phyloP scores from a whole-genome alignment of 768 basidiomycete species.

The Piloderma croceum region DNA sequence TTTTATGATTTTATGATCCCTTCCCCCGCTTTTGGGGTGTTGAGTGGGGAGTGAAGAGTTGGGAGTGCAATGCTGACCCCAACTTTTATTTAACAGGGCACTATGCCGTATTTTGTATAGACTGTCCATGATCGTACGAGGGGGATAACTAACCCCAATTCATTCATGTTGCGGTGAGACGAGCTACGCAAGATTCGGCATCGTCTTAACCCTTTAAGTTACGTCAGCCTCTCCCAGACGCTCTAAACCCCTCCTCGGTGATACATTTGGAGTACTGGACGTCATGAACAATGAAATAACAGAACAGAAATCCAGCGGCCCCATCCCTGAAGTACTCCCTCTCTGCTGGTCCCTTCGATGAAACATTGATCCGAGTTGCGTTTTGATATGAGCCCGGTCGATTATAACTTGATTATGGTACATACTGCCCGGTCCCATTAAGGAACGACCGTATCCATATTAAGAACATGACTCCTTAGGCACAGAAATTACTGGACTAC shows the following conservation, averaged over 20 bases:
- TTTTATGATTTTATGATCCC: not conserved
- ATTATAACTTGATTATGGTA: no score
- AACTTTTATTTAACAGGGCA: constrained; percentile 30
- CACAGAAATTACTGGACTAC: not conserved
- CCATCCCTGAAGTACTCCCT: no score
- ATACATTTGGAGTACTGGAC: not conserved
- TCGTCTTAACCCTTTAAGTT: not conserved
- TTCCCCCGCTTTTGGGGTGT: not conserved
- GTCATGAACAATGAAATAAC: not conserved
- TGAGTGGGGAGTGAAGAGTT: no score
- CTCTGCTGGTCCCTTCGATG: no score
- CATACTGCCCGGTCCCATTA: no score
- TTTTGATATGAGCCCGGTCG: no score
- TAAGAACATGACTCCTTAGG: not conserved
- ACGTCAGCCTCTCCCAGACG: not conserved
- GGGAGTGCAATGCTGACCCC: no score
- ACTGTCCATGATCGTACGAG: not conserved
- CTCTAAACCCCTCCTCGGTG: not conserved
- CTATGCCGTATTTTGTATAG: constrained; percentile 52
- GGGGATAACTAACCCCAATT: not conserved
- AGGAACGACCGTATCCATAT: no score
- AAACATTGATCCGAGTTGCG: no score
- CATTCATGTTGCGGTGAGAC: not conserved
- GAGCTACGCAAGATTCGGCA: not conserved
- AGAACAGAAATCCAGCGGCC: no score